A percentile compares a stretch with the other conserved stretches of the same genome.
phyloP scores from a whole-genome alignment of 371 early-diverging fungal species.

The Lichtheimia corymbifera region DNA sequence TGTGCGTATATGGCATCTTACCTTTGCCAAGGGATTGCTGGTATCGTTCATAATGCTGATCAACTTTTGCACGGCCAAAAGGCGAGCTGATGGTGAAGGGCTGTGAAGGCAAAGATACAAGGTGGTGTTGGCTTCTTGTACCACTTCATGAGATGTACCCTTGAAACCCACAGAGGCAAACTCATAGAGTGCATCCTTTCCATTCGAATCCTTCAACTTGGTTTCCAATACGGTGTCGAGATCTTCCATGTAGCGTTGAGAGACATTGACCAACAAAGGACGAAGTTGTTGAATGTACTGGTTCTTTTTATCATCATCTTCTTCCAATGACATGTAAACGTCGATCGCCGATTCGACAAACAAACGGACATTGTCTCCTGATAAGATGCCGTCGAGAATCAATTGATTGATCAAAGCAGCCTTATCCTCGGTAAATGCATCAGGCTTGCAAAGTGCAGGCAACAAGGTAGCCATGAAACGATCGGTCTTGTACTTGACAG shows the following conservation, averaged over 20 bases:
- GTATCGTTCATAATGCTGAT: constrained; percentile 47
- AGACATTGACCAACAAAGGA: constrained; percentile 50
- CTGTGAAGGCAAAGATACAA: constrained; percentile 74
- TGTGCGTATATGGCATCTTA: not conserved
- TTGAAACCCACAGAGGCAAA: constrained; percentile 60
- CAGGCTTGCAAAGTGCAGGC: constrained; percentile 29
- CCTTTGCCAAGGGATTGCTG: constrained; percentile 31
- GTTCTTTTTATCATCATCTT: constrained; percentile 20
- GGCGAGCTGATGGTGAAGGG: constrained; percentile 58
- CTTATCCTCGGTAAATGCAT: constrained; percentile 21
- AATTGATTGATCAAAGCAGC: constrained; percentile 43
- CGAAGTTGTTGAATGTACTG: constrained; percentile 34
- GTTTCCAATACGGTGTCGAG: constrained; percentile 53
- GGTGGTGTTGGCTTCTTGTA: constrained; percentile 70
- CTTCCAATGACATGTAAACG: constrained; percentile 36
- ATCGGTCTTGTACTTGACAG: constrained; percentile 56
- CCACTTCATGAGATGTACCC: constrained; percentile 65
- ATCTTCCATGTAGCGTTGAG: constrained; percentile 58
- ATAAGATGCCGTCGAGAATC: constrained; percentile 41
- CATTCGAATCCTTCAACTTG: constrained; percentile 32
- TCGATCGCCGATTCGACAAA: constrained; percentile 46
- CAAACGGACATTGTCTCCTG: constrained; percentile 42
- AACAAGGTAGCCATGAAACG: constrained; percentile 50
- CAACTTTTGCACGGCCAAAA: constrained; percentile 65
- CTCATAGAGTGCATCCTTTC: constrained; percentile 52